A percentile compares a stretch with the other conserved stretches of the same genome.
These are phyloP conservation scores for Phytophthora melonis DNA, from an alignment of 352 stramenopile species.

Conservation along the genomic window DNA sequence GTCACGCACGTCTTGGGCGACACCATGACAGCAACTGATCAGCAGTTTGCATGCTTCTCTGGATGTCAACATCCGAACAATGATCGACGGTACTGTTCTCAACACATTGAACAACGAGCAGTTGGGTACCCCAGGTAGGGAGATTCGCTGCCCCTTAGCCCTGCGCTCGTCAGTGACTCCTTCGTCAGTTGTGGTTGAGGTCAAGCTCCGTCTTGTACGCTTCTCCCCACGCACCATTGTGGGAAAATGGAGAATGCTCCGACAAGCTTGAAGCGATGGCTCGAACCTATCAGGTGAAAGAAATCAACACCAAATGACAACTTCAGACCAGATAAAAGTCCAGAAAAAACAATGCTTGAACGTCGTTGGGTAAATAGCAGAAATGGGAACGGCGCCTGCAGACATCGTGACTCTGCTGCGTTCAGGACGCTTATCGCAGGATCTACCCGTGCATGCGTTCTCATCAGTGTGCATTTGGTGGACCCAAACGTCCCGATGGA, in stretches of 20 bases:
- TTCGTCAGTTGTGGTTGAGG: neutral
- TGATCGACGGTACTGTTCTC: neutral
- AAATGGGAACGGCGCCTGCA: no score
- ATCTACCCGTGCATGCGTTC: no score
- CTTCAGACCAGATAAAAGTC: neutral
- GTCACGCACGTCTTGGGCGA: slow-evolving; percentile 12
- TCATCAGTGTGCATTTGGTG: no score
- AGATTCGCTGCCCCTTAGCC: neutral
- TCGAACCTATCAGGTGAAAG: no score
- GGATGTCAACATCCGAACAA: neutral
- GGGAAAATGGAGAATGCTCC: neutral
- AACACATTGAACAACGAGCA: neutral
- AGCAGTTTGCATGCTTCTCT: slow-evolving; percentile 6
- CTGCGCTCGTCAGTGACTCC: neutral
- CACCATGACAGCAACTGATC: slow-evolving; percentile 4
- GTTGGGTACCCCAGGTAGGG: neutral
- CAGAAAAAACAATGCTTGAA: no score
- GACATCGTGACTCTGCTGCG: no score
- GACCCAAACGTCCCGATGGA: no score
- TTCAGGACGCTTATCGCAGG: no score
- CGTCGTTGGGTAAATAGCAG: no score
- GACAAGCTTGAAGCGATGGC: neutral
- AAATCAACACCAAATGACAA: neutral
- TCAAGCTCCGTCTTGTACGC: neutral
- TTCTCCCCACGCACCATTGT: no score